Evolutionary conservation across 2,329 filamentous ascomycete genomes (phyloP).

Genomic region (Diaporthe australafricana): DNA sequence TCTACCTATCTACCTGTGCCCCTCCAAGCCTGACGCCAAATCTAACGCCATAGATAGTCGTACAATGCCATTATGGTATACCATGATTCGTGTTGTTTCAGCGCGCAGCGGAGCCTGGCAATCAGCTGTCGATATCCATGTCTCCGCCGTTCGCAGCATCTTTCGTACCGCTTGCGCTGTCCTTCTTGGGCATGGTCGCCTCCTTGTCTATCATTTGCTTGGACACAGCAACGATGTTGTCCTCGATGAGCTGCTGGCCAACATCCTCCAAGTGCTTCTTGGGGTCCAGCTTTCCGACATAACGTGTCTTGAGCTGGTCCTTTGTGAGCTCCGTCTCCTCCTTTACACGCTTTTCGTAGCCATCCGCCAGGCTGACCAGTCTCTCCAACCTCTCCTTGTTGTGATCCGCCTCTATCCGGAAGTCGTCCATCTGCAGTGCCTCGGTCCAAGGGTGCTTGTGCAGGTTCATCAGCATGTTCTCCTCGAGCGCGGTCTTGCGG

Average conservation of each 20-base stretch:
- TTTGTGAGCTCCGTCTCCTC: conserved; percentile 98
- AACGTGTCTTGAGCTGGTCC: conserved; percentile 98
- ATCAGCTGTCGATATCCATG: conserved; percentile 77
- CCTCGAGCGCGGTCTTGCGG: conserved; percentile 94
- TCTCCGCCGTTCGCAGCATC: conserved; percentile 65
- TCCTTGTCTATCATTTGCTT: conserved; percentile 99
- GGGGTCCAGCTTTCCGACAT: conserved; percentile 97
- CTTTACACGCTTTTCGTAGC: conserved; percentile 98
- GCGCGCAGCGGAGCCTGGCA: conserved; percentile 41
- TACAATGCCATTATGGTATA: conserved; percentile 39
- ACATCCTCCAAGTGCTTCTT: conserved; percentile 99
- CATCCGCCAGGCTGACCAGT: conserved; percentile 89
- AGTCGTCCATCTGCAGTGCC: conserved; percentile 96
- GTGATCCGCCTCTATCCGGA: conserved; percentile 82
- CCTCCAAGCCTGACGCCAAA: conserved; percentile 33
- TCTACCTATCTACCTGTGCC: conserved; percentile 35
- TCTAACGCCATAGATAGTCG: conserved; percentile 36
- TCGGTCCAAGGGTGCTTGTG: conserved; percentile 99
- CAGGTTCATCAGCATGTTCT: conserved; percentile 99
- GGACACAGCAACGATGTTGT: conserved; percentile 99
- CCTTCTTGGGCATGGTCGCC: conserved; percentile 86
- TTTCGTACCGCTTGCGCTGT: conserved; percentile 59
- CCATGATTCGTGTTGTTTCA: conserved; percentile 34
- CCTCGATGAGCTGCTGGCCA: conserved; percentile 95
- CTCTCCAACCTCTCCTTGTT: conserved; percentile 91